Evolutionary conservation across 2,329 filamentous ascomycete species (phyloP).

Genomic region (Fusarium sterilihyphosum): DNA sequence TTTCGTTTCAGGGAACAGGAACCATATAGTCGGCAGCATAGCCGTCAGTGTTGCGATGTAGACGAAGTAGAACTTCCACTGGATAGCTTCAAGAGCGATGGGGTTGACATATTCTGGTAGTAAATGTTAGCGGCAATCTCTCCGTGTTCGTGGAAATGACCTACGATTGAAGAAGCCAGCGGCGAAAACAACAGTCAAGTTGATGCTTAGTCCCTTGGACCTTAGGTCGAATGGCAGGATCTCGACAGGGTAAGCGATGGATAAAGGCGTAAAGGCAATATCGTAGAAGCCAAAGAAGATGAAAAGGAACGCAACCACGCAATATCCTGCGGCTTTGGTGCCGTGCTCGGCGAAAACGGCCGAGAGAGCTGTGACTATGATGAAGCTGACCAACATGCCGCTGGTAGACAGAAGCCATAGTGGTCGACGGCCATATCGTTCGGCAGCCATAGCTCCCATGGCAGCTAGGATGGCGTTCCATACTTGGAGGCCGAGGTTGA

Average conservation of each 20-base stretch:
- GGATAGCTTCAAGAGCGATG: conserved; percentile 17
- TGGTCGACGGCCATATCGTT: conserved; percentile 18
- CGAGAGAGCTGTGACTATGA: conserved; percentile 8
- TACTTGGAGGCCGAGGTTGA: conserved; percentile 18
- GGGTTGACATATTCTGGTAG: conserved; percentile 22
- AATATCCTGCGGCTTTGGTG: conserved; percentile 1
- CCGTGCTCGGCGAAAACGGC: conserved; percentile 9
- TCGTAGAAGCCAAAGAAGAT: conserved; percentile 30
- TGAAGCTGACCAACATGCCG: conserved; percentile 23
- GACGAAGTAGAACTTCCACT: conserved; percentile 28
- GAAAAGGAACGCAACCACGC: conserved; percentile 20
- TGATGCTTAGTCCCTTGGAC: conserved; percentile 24
- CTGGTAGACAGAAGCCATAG: conserved; percentile 3
- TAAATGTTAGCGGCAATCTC: not conserved
- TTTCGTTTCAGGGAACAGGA: conserved; percentile 29
- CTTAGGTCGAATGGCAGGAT: conserved; percentile 20
- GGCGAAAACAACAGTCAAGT: conserved; percentile 11
- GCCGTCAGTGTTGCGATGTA: conserved; percentile 14
- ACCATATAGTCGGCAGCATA: conserved; percentile 12
- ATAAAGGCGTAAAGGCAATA: conserved; percentile 16
- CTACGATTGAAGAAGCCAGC: conserved; percentile 20
- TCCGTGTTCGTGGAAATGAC: accelerated
- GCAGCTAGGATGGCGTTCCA: conserved; percentile 22
- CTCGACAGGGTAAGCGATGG: conserved; percentile 20
- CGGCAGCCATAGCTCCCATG: conserved; percentile 9